Evolutionary conservation across 345 rosid species (phyloP).

Genomic region (Populus davidiana): DNA sequence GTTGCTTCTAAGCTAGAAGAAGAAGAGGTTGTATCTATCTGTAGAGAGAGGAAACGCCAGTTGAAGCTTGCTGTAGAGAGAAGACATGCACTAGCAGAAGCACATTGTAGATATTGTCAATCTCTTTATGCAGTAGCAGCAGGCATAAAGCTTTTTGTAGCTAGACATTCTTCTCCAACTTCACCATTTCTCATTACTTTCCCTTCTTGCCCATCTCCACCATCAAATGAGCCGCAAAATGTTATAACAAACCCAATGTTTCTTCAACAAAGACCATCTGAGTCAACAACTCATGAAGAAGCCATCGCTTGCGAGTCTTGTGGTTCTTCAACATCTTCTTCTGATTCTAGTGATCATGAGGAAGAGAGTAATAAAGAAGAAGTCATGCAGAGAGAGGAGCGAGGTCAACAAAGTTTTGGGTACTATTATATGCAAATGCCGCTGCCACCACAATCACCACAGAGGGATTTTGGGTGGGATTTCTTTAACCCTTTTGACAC

Average conservation of each 20-base stretch:
- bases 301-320: constrained; percentile 45
- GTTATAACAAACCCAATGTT: constrained; percentile 48
- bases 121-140: constrained; percentile 67
- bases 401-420: constrained; percentile 21
- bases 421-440: constrained; percentile 66
- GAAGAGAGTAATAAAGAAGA: constrained; percentile 29
- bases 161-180: constrained; percentile 60
- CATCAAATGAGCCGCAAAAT: constrained; percentile 25
- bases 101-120: constrained; percentile 66
- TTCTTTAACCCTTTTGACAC: constrained; percentile 63
- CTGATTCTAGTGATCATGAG: constrained; percentile 26
- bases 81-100: constrained; percentile 57
- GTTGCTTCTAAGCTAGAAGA: constrained; percentile 63
- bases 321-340: constrained; percentile 33
- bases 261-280: constrained; percentile 49
- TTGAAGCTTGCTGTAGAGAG: constrained; percentile 59
- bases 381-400: constrained; percentile 21
- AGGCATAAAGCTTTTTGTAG: constrained; percentile 67
- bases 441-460: constrained; percentile 39
- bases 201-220: constrained; percentile 36
- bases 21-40: constrained; percentile 67
- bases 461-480: constrained; percentile 68
- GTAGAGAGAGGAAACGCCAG: constrained; percentile 57
- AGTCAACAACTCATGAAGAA: constrained; percentile 44
- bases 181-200: constrained; percentile 66